A percentile compares a stretch with the other conserved stretches of the same genome.
Evolutionary conservation across 306 rosid genomes (phyloP).

Genomic region (Prosopis cineraria): DNA sequence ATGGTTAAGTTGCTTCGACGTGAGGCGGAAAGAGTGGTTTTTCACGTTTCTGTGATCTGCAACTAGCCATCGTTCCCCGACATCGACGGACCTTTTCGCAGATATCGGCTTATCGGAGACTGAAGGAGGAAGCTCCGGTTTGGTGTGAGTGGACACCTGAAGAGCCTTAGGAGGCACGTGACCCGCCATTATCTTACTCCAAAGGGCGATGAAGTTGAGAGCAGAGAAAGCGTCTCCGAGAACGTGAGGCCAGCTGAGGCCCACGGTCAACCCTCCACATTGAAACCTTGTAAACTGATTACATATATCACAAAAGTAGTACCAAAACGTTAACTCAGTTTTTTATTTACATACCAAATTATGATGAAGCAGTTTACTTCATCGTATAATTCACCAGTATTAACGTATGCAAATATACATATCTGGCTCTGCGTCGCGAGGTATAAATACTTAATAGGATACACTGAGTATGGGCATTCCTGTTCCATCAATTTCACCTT

Average conservation of each 20-base stretch:
- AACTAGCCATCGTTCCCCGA: constrained; percentile 50
- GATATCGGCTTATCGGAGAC: constrained; percentile 36
- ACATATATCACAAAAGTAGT: background rate
- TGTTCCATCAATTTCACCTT: too few relatives aligned
- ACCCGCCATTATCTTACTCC: constrained; percentile 54
- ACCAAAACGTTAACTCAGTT: background rate
- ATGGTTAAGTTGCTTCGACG: constrained; percentile 44
- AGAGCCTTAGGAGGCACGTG: constrained; percentile 38
- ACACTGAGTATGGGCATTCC: too few relatives aligned
- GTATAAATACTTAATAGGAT: too few relatives aligned
- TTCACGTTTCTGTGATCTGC: constrained; percentile 39
- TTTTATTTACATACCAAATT: background rate
- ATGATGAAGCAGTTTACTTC: background rate
- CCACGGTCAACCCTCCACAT: constrained; percentile 78
- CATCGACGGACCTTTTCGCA: constrained; percentile 35
- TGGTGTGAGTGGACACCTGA: constrained; percentile 16
- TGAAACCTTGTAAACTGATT: constrained; percentile 65
- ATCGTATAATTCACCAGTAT: background rate
- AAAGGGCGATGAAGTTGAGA: constrained; percentile 52
- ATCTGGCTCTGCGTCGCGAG: too few relatives aligned
- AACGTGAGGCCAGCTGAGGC: constrained; percentile 84
- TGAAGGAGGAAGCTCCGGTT: constrained; percentile 24
- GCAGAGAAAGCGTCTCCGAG: constrained; percentile 83
- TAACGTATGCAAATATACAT: too few relatives aligned
- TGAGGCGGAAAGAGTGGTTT: constrained; percentile 52